Conservation (phyloP, 352 stramenopile species). For the Phytopythium cucurbitacearum region DNA sequence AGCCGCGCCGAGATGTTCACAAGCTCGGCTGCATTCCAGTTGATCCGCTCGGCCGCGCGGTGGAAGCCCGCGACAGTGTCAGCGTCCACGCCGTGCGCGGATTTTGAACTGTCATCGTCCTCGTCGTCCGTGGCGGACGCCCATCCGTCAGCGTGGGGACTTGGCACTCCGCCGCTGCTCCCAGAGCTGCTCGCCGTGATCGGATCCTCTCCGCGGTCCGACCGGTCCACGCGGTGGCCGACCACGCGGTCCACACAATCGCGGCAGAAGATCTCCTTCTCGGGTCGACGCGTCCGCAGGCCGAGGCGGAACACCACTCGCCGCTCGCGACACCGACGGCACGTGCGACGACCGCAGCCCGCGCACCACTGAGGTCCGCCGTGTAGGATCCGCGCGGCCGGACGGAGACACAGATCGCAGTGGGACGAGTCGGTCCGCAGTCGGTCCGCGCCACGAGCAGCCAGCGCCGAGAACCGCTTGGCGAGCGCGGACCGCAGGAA, state of each 20-base stretch:
- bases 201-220: not conserved
- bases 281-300: slow-evolving; percentile 32
- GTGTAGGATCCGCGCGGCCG: not conserved
- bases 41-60: no score
- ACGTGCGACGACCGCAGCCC: slow-evolving; percentile 56
- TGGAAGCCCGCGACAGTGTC: no score
- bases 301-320: slow-evolving; percentile 48
- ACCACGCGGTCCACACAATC: slow-evolving; percentile 31
- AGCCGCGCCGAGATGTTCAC: no score
- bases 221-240: not conserved
- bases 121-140: no score
- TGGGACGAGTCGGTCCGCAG: slow-evolving; percentile 23
- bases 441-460: slow-evolving; percentile 27
- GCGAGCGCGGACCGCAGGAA: slow-evolving; percentile 39
- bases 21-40: no score
- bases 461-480: slow-evolving; percentile 48
- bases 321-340: slow-evolving; percentile 37
- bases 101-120: no score
- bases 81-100: no score
- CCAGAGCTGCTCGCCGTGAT: not conserved
- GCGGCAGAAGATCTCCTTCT: slow-evolving; percentile 46
- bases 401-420: slow-evolving; percentile 38
- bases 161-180: no score
- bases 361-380: slow-evolving; percentile 20
- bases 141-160: no score